Percentiles rank a stretch among this genome's conserved stretches.
Conservation (phyloP, 805 yeast species). For the Wickerhamiella allomyrinae region DNA sequence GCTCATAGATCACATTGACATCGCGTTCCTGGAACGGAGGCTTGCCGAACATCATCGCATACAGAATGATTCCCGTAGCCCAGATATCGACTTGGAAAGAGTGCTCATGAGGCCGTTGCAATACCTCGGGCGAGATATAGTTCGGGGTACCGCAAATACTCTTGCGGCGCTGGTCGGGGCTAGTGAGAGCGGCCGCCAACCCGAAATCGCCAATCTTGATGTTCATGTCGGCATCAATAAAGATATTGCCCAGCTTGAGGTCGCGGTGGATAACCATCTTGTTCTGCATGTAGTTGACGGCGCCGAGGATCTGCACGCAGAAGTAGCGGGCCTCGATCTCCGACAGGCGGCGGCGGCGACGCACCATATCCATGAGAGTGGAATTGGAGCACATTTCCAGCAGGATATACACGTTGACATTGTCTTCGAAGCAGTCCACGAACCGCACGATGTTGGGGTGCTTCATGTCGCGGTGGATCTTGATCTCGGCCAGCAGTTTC, state of each 20-base stretch:
- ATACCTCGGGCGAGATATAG: constrained; percentile 95
- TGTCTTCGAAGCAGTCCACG: constrained; percentile 94
- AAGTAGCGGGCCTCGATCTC: constrained; percentile 87
- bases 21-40: constrained; percentile 98
- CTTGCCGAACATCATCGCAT: constrained; percentile 80
- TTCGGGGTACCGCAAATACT: constrained; percentile 99
- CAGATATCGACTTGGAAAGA: constrained; percentile 91
- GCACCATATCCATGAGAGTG: constrained; percentile 81
- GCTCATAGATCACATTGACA: constrained; percentile 79
- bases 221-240: constrained; percentile 87
- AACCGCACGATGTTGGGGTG: constrained; percentile 88
- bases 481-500: constrained; percentile 75
- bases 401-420: constrained; percentile 79
- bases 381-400: constrained; percentile 93
- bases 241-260: constrained; percentile 87
- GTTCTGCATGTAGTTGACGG: constrained; percentile 80
- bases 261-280: constrained; percentile 92
- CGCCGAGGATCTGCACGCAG: constrained; percentile 88
- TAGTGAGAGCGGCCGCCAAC: constrained; percentile 81
- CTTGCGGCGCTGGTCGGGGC: constrained; percentile 58
- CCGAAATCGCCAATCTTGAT: constrained; percentile 97
- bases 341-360: constrained; percentile 65
- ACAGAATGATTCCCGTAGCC: constrained; percentile 96
- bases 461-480: constrained; percentile 78
- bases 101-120: constrained; percentile 58